A percentile compares a stretch with the other conserved stretches of the same genome.
Conservation (phyloP, 2,329 filamentous ascomycete species). For the Paecilomyces sp. region DNA sequence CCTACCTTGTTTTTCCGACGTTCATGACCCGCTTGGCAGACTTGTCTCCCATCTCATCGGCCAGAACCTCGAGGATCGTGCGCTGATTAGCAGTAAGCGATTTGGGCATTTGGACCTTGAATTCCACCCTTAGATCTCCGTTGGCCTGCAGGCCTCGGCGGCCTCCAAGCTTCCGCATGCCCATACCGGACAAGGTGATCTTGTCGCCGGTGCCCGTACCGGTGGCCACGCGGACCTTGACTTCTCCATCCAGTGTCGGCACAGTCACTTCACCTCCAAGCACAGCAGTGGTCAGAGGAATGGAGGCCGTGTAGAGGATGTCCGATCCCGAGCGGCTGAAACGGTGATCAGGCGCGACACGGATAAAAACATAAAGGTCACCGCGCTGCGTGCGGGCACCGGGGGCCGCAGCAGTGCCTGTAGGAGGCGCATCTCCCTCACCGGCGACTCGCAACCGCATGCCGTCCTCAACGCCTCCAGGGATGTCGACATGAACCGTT, state of each 20-base stretch:
- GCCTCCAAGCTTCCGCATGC: conserved; percentile 77
- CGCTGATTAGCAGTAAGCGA: conserved; percentile 87
- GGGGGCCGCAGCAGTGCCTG: conserved; percentile 60
- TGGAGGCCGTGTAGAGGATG: conserved; percentile 82
- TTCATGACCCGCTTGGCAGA: conserved; percentile 91
- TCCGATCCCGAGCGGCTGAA: conserved; percentile 85
- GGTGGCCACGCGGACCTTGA: conserved; percentile 83
- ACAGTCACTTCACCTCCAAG: conserved; percentile 85
- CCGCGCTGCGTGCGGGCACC: conserved; percentile 63
- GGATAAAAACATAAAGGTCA: conserved; percentile 85
- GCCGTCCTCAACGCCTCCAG: conserved; percentile 90
- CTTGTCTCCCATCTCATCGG: conserved; percentile 92
- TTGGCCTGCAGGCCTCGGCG: conserved; percentile 52
- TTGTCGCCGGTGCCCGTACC: conserved; percentile 90
- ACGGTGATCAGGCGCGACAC: conserved; percentile 80
- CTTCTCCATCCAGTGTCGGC: conserved; percentile 82
- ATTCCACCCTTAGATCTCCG: conserved; percentile 88
- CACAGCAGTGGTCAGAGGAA: conserved; percentile 87
- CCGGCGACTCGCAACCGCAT: conserved; percentile 82
- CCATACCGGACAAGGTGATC: conserved; percentile 81
- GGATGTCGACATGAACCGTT: conserved; percentile 83
- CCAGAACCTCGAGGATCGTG: conserved; percentile 89
- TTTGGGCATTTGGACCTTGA: conserved; percentile 92
- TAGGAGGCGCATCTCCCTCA: conserved; percentile 79
- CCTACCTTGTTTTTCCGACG: conserved; percentile 53